Evolutionary conservation across 176 grass and related monocot species (phyloP).

Genomic region (Aegilops umbellulata): DNA sequence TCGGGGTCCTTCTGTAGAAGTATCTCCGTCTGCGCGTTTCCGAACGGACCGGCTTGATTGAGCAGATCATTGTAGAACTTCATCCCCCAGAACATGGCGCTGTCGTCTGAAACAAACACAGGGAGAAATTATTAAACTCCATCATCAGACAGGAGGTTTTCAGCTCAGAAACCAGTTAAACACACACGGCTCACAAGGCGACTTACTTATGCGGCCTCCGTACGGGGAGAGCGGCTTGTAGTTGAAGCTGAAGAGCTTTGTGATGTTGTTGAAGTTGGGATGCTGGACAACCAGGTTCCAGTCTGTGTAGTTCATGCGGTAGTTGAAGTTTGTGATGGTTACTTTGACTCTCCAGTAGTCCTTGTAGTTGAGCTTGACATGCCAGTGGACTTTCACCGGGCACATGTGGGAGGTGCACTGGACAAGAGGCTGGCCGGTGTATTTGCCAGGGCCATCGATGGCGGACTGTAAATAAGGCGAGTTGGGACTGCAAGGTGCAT

Average conservation of each 20-base stretch:
- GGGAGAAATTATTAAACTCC: background rate
- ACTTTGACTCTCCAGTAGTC: constrained; percentile 94
- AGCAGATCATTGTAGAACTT: constrained; percentile 94
- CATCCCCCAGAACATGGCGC: constrained; percentile 89
- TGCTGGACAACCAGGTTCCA: constrained; percentile 86
- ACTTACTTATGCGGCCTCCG: constrained; percentile 76
- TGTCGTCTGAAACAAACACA: constrained; percentile 56
- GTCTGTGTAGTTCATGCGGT: constrained; percentile 88
- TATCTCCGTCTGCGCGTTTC: constrained; percentile 76
- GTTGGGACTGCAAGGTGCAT: constrained; percentile 48
- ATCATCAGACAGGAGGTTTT: constrained; percentile 23
- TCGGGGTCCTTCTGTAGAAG: constrained; percentile 63
- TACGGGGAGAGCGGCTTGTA: constrained; percentile 88
- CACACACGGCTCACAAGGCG: too few species aligned
- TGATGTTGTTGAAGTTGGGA: constrained; percentile 87
- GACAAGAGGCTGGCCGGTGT: constrained; percentile 58
- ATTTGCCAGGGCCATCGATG: constrained; percentile 67
- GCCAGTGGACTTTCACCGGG: constrained; percentile 86
- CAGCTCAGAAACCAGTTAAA: background rate
- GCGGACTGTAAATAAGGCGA: constrained; percentile 67
- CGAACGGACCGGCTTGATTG: constrained; percentile 63
- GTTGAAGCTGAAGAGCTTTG: constrained; percentile 76
- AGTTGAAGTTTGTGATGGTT: constrained; percentile 89
- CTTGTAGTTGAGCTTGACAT: constrained; percentile 92
- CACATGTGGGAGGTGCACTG: constrained; percentile 96